Percentiles rank a stretch among this genome's conserved stretches.
Conservation (phyloP, 495 filamentous ascomycete species). For the Cudoniella acicularis region DNA sequence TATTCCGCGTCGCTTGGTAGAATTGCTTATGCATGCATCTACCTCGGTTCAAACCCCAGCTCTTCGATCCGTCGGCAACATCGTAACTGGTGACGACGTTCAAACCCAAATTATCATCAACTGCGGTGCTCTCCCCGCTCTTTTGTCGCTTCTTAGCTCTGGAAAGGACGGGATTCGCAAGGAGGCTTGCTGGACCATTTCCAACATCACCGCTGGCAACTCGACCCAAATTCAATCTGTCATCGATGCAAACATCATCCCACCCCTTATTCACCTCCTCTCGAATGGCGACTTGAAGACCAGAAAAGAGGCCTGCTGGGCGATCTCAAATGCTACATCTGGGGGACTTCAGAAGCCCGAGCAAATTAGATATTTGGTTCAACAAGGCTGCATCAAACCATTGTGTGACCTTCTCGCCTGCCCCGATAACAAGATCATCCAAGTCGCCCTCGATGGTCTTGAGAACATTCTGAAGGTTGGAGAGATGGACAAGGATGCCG, state of each 20-base stretch:
- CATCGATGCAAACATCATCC: constrained; percentile 94
- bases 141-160: constrained; percentile 89
- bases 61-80: constrained; percentile 96
- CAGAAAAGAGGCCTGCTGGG: constrained; percentile 99
- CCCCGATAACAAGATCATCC: constrained; percentile 99
- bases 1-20: constrained; percentile 94
- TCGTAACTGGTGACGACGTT: constrained; percentile 97
- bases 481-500: constrained; percentile 93
- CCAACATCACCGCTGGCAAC: constrained; percentile 97
- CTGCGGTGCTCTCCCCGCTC: constrained; percentile 86
- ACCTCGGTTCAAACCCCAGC: constrained; percentile 98
- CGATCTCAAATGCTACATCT: constrained; percentile 97
- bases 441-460: constrained; percentile 94
- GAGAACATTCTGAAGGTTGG: constrained; percentile 99
- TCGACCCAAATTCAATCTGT: constrained; percentile 96
- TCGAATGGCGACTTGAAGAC: constrained; percentile 99
- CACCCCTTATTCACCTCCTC: constrained; percentile 90
- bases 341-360: constrained; percentile 98
- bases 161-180: constrained; percentile 99
- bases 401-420: constrained; percentile 94
- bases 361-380: constrained; percentile 93
- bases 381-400: constrained; percentile 93
- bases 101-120: constrained; percentile 99
- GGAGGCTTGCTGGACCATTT: constrained; percentile 99
- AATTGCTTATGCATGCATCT: constrained; percentile 98